Conservation (phyloP, 768 basidiomycete genomes). For the Macrolepiota fuliginosa region DNA sequence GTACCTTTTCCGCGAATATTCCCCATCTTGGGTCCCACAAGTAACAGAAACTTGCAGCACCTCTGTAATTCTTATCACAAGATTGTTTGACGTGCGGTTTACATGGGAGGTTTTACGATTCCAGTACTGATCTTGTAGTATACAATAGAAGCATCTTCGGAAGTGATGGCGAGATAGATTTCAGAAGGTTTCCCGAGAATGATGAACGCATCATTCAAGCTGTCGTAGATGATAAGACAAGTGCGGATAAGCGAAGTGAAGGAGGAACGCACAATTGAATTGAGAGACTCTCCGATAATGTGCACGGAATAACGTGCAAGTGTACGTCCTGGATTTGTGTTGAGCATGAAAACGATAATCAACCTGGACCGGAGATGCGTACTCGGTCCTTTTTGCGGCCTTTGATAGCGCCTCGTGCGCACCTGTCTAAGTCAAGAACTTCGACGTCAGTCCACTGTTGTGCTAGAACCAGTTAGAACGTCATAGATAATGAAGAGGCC, state of each 20-base stretch:
- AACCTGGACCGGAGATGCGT: constrained; percentile 13
- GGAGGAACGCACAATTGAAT: constrained; percentile 49
- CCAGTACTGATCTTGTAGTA: constrained; percentile 81
- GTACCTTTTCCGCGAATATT: too few species aligned
- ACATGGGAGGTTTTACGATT: constrained; percentile 71
- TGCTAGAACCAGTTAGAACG: constrained; percentile 36
- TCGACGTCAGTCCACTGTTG: constrained; percentile 71
- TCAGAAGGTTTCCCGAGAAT: constrained; percentile 44
- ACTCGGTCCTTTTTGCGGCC: constrained; percentile 57
- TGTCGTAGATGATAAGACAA: constrained; percentile 32
- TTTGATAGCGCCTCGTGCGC: constrained; percentile 54
- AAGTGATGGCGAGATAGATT: constrained; percentile 68
- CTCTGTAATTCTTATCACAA: neutral
- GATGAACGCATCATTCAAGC: constrained; percentile 51
- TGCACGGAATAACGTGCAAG: constrained; percentile 63
- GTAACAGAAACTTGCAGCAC: too few species aligned
- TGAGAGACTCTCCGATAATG: constrained; percentile 62
- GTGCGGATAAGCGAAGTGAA: neutral
- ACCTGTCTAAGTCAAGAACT: constrained; percentile 58
- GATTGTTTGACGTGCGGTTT: neutral
- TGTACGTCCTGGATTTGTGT: constrained; percentile 35
- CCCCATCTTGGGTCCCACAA: too few species aligned
- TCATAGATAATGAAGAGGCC: neutral
- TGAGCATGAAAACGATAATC: constrained; percentile 1
- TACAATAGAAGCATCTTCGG: constrained; percentile 78